Conservation (phyloP, 495 filamentous ascomycete genomes). For the Oleoguttula mirabilis region DNA sequence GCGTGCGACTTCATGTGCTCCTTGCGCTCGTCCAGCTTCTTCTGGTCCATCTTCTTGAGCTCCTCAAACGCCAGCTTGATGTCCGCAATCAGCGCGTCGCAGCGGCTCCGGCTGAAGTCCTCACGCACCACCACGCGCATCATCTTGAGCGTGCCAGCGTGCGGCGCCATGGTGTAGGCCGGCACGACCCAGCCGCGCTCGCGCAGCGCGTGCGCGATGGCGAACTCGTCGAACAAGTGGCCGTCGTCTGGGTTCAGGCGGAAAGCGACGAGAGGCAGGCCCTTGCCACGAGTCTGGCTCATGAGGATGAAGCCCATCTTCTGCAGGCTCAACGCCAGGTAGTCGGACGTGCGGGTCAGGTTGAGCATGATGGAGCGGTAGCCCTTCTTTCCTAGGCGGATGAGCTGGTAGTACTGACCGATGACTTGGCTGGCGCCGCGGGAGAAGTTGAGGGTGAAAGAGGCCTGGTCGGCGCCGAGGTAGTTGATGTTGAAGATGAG, state of each 20-base stretch:
- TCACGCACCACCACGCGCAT: slow-evolving; percentile 82
- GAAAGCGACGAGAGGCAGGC: slow-evolving; percentile 79
- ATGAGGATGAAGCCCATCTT: slow-evolving; percentile 72
- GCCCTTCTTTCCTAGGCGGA: slow-evolving; percentile 79
- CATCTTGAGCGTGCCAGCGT: slow-evolving; percentile 65
- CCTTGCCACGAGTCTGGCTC: slow-evolving; percentile 59
- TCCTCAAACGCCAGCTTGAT: slow-evolving; percentile 57
- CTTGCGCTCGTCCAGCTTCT: slow-evolving; percentile 51
- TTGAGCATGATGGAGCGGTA: slow-evolving; percentile 82
- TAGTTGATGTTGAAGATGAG: slow-evolving; percentile 98
- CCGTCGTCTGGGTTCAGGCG: slow-evolving; percentile 47
- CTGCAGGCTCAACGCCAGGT: slow-evolving; percentile 56
- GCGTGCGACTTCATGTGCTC: slow-evolving; percentile 49
- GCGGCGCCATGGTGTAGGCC: slow-evolving; percentile 88
- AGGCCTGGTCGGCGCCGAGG: slow-evolving; percentile 86
- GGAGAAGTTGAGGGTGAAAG: slow-evolving; percentile 94
- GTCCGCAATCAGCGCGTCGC: slow-evolving; percentile 59
- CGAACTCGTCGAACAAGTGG: slow-evolving; percentile 61
- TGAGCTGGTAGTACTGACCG: slow-evolving; percentile 91
- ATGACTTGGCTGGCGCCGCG: slow-evolving; percentile 87
- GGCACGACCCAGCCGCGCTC: slow-evolving; percentile 81
- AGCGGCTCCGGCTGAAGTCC: slow-evolving; percentile 68
- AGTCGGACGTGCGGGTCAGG: slow-evolving; percentile 70
- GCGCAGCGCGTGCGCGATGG: slow-evolving; percentile 63
- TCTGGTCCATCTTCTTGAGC: slow-evolving; percentile 60